phyloP scores from a whole-genome alignment of 1,284 basidiomycete species.

The Cryptococcus hybrid region DNA sequence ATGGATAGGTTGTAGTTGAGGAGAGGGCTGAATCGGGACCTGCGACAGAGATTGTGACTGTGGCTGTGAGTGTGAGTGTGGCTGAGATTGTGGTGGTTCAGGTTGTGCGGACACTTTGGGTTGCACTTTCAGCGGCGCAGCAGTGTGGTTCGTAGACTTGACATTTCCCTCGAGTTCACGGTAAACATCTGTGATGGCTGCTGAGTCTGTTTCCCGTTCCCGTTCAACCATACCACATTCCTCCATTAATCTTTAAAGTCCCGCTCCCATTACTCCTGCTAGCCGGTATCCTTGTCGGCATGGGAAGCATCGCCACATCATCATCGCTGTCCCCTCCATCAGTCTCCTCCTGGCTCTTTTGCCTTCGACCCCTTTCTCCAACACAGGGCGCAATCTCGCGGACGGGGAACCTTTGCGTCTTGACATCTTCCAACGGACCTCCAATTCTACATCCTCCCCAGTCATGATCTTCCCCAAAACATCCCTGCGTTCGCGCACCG shows the following conservation, averaged over 20 bases:
- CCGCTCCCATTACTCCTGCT: not conserved
- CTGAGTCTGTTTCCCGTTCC: not conserved
- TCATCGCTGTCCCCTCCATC: not conserved
- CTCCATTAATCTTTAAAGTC: not conserved
- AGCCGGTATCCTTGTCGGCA: not conserved
- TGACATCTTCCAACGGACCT: slow-evolving; percentile 11
- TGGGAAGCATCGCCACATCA: not conserved
- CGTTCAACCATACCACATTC: not conserved
- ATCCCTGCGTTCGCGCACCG: slow-evolving; percentile 16
- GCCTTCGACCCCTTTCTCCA: not conserved
- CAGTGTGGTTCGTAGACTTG: no score
- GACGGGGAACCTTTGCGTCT: not conserved
- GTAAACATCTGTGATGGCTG: no score
- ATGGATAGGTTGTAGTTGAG: not conserved
- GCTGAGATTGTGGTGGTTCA: not conserved
- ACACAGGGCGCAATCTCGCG: not conserved
- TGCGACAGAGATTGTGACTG: not conserved
- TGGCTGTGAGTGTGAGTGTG: not conserved
- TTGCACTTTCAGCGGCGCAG: no score
- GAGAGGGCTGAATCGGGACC: not conserved
- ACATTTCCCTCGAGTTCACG: no score
- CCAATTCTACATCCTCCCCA: slow-evolving; percentile 27
- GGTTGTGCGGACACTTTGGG: no score
- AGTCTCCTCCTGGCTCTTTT: not conserved
- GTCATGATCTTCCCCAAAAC: slow-evolving; percentile 21